Percentiles rank a stretch among this genome's conserved stretches.
phyloP scores from a whole-genome alignment of 179 eudicot genomes.

The Sideroxylon spinosum region DNA sequence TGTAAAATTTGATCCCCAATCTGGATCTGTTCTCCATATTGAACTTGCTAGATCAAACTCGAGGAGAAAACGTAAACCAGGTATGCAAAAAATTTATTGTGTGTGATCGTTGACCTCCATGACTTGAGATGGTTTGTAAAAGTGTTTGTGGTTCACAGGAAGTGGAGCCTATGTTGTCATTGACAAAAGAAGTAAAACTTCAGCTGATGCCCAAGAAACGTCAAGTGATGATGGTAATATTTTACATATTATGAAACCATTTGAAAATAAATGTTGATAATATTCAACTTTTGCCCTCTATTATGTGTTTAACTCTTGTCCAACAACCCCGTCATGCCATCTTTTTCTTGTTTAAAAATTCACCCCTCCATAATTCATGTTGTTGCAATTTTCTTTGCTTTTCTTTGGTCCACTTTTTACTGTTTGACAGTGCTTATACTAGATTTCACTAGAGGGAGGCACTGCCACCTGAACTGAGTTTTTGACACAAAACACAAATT shows the following conservation, averaged over 20 bases:
- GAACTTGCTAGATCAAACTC: conserved; percentile 94
- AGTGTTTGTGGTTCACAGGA: conserved; percentile 35
- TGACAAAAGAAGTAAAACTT: conserved; percentile 55
- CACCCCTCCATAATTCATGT: neutral
- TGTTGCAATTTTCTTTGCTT: conserved; percentile 1
- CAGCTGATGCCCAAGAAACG: conserved; percentile 40
- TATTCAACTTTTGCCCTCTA: neutral
- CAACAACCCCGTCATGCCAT: neutral
- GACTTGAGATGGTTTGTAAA: neutral
- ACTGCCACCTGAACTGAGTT: conserved; percentile 4
- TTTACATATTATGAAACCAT: neutral
- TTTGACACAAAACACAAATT: conserved; percentile 11
- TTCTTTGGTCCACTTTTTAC: neutral
- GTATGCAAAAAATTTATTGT: conserved; percentile 22
- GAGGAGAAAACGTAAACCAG: conserved; percentile 58
- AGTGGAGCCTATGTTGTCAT: conserved; percentile 87
- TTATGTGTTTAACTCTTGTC: neutral
- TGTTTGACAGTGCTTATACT: neutral
- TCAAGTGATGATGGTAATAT: conserved; percentile 72
- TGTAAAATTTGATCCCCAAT: conserved; percentile 75
- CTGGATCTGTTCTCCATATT: conserved; percentile 67
- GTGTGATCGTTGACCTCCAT: neutral
- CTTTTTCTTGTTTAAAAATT: too few species aligned
- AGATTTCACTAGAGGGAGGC: neutral
- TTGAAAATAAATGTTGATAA: neutral